These are phyloP conservation scores for Vigna reflexopilosa DNA, from an alignment of 306 rosid species.

Conservation along the genomic window DNA sequence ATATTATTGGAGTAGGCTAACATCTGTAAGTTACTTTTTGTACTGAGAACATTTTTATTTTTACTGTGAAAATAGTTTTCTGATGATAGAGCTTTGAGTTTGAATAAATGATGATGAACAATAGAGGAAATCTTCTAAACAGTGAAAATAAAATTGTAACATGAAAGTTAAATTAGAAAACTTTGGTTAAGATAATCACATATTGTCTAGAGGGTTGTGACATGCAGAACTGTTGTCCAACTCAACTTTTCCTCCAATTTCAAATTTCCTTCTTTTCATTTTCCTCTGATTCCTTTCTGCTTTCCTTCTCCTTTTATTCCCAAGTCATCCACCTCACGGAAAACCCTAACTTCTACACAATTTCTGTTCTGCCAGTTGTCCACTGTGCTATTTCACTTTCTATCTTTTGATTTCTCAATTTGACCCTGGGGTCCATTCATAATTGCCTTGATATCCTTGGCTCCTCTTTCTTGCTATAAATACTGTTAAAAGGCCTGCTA, in stretches of 20 bases:
- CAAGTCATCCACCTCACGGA: background rate
- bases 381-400: background rate
- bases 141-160: too few relatives aligned
- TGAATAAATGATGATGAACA: too few relatives aligned
- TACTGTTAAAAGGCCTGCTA: background rate
- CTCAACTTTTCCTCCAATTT: background rate
- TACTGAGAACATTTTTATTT: too few relatives aligned
- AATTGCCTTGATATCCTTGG: background rate
- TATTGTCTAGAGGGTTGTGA: background rate
- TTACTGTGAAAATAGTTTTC: too few relatives aligned
- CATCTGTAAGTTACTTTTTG: too few relatives aligned
- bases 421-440: background rate
- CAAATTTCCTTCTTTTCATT: background rate
- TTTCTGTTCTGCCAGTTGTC: too few relatives aligned
- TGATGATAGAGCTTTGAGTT: too few relatives aligned
- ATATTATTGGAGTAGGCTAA: too few relatives aligned
- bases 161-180: background rate
- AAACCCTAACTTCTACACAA: too few relatives aligned
- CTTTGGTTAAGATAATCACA: background rate
- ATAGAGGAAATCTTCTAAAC: too few relatives aligned
- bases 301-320: too few relatives aligned
- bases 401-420: background rate
- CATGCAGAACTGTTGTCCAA: background rate
- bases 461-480: conserved; percentile 5
- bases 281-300: too few relatives aligned